These are phyloP conservation scores for Gynostemma pentaphyllum DNA, from an alignment of 306 rosid species.

Conservation along the genomic window DNA sequence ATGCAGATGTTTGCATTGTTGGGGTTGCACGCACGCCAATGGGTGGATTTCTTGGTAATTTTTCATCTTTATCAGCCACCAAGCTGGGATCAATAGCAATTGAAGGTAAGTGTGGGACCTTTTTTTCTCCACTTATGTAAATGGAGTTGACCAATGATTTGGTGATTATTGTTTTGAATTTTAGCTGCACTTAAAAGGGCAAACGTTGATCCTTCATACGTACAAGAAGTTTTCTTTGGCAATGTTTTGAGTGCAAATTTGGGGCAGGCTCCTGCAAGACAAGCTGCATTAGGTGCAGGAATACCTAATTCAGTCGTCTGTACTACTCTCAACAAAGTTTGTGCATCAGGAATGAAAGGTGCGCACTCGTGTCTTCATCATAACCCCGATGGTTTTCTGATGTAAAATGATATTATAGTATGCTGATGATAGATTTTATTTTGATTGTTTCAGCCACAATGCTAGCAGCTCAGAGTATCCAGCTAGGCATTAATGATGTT, in stretches of 20 bases:
- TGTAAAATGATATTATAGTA: neutral
- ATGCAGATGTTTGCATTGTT: conserved; percentile 86
- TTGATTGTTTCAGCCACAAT: conserved; percentile 56
- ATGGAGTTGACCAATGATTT: neutral
- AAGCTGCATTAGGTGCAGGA: conserved; percentile 98
- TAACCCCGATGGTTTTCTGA: neutral
- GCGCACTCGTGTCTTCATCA: neutral
- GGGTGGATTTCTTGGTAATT: conserved; percentile 87
- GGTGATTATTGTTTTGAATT: neutral
- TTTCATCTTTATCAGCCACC: conserved; percentile 79
- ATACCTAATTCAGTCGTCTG: conserved; percentile 68
- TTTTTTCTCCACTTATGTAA: conserved; percentile 1
- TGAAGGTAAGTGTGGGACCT: conserved; percentile 38
- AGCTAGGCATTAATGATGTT: conserved; percentile 81
- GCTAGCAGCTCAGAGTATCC: conserved; percentile 99
- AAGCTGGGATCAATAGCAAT: conserved; percentile 88
- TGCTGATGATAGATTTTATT: neutral
- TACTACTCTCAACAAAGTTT: conserved; percentile 90
- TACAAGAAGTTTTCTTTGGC: conserved; percentile 85
- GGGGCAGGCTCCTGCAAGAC: conserved; percentile 99
- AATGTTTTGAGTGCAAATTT: conserved; percentile 95
- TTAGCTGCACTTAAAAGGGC: conserved; percentile 93
- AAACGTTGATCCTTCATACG: conserved; percentile 76
- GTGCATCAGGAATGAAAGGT: conserved; percentile 99
- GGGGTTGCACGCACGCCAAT: conserved; percentile 97